Conservation (phyloP, 1,284 basidiomycete species). For the Apiotrichum montevideense region DNA sequence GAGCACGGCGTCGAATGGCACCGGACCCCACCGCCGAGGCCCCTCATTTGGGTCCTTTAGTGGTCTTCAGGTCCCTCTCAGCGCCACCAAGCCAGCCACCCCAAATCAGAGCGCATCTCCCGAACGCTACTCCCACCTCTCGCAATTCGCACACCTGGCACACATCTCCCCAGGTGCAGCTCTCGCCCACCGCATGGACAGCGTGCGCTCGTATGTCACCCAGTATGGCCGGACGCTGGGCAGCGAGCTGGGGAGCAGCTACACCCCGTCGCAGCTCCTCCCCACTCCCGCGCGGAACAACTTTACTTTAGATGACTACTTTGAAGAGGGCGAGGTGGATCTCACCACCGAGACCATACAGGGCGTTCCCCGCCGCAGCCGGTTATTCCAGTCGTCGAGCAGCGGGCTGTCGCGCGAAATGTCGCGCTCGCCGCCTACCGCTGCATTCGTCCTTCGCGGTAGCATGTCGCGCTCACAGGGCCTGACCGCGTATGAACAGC, state of each 20-base stretch:
- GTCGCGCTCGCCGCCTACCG: background rate
- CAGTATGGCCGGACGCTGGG: conserved; percentile 24
- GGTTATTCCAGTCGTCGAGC: too few relatives aligned
- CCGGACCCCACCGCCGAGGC: background rate
- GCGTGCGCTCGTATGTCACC: conserved; percentile 14
- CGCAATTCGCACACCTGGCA: too few relatives aligned
- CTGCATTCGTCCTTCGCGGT: conserved; percentile 7
- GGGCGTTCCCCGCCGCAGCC: background rate
- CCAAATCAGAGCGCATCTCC: background rate
- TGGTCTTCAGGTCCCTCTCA: background rate
- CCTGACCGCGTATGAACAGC: conserved; percentile 5
- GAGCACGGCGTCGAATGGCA: background rate
- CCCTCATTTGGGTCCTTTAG: background rate
- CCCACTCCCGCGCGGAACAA: background rate
- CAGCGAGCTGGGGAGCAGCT: conserved; percentile 22
- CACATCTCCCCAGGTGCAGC: background rate
- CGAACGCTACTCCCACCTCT: too few relatives aligned
- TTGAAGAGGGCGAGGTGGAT: too few relatives aligned
- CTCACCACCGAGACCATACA: too few relatives aligned
- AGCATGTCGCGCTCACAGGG: background rate
- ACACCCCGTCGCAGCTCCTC: background rate
- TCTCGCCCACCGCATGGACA: conserved; percentile 6
- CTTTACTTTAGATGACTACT: background rate
- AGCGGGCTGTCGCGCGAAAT: too few relatives aligned
- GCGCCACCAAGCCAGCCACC: background rate